Evolutionary conservation across 352 stramenopile genomes (phyloP).

Genomic region (Phytophthora tentaculata): DNA sequence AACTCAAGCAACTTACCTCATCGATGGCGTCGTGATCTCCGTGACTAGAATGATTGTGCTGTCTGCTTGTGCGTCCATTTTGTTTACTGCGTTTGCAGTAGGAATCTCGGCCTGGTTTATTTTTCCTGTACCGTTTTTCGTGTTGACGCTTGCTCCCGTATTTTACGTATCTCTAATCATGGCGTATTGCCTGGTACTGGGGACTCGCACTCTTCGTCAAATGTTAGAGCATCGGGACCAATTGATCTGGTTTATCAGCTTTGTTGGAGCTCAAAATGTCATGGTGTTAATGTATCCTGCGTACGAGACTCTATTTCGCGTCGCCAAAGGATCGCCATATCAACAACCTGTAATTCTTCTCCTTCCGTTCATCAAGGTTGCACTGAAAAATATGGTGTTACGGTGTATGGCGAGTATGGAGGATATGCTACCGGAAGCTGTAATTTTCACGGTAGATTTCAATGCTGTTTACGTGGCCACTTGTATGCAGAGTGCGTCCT

Average conservation of each 20-base stretch:
- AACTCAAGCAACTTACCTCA: slow-evolving; percentile 16
- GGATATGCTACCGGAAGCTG: slow-evolving; percentile 27
- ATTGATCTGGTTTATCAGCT: slow-evolving; percentile 12
- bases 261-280: slow-evolving; percentile 11
- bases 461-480: slow-evolving; percentile 33
- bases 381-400: slow-evolving; percentile 32
- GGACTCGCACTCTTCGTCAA: slow-evolving; percentile 8
- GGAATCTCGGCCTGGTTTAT: slow-evolving; percentile 14
- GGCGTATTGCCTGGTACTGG: slow-evolving; percentile 23
- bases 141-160: slow-evolving; percentile 14
- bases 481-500: slow-evolving; percentile 30
- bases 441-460: slow-evolving; percentile 34
- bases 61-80: slow-evolving; percentile 1
- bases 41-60: background rate
- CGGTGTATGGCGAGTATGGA: slow-evolving; percentile 13
- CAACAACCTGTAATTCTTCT: slow-evolving; percentile 7
- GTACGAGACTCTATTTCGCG: slow-evolving; percentile 25
- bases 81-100: slow-evolving; percentile 14
- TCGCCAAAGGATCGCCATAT: slow-evolving; percentile 9
- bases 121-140: slow-evolving; percentile 30
- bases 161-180: slow-evolving; percentile 25
- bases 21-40: slow-evolving; percentile 11
- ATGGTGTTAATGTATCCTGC: slow-evolving; percentile 27
- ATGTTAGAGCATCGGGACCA: slow-evolving; percentile 14
- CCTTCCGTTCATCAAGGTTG: slow-evolving; percentile 3